Conservation (phyloP, 2,329 filamentous ascomycete genomes). For the Xylaria sp. region DNA sequence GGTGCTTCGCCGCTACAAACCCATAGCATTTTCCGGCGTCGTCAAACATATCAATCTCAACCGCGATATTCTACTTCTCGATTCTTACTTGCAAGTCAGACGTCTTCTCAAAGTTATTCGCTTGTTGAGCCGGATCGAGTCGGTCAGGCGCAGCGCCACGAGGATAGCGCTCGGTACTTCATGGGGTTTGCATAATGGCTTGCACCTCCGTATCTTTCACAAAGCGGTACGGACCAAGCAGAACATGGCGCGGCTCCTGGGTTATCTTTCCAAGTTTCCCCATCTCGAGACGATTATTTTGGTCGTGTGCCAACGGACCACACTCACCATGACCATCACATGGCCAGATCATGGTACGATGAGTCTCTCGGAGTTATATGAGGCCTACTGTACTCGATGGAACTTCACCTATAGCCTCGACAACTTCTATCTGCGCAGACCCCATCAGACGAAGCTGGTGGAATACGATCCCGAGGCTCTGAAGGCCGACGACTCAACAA, state of each 20-base stretch:
- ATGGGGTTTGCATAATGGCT: conserved; percentile 41
- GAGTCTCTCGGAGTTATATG: conserved; percentile 38
- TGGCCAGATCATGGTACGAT: conserved; percentile 18
- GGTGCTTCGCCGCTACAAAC: conserved; percentile 40
- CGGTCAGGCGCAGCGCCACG: conserved; percentile 38
- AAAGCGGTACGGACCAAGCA: conserved; percentile 37
- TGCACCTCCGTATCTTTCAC: conserved; percentile 43
- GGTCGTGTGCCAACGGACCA: conserved; percentile 44
- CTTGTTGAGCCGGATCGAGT: conserved; percentile 42
- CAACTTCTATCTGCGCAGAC: conserved; percentile 37
- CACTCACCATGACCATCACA: conserved; percentile 35
- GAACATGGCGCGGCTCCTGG: conserved; percentile 40
- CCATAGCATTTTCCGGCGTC: conserved; percentile 40
- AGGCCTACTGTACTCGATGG: conserved; percentile 43
- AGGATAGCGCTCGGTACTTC: conserved; percentile 43
- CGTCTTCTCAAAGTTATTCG: conserved; percentile 42
- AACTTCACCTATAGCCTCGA: conserved; percentile 44
- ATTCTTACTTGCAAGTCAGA: conserved; percentile 45
- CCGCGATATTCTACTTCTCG: conserved; percentile 43
- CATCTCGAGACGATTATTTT: conserved; percentile 39
- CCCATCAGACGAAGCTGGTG: conserved; percentile 34
- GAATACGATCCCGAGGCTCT: conserved; percentile 26
- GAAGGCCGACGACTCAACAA: conserved; percentile 17
- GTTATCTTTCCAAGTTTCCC: conserved; percentile 38
- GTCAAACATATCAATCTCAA: conserved; percentile 44